Evolutionary conservation across 768 basidiomycete genomes (phyloP), one percentile per base, ranked within the genome.

Genomic region (Boletus barrowsii): DNA sequence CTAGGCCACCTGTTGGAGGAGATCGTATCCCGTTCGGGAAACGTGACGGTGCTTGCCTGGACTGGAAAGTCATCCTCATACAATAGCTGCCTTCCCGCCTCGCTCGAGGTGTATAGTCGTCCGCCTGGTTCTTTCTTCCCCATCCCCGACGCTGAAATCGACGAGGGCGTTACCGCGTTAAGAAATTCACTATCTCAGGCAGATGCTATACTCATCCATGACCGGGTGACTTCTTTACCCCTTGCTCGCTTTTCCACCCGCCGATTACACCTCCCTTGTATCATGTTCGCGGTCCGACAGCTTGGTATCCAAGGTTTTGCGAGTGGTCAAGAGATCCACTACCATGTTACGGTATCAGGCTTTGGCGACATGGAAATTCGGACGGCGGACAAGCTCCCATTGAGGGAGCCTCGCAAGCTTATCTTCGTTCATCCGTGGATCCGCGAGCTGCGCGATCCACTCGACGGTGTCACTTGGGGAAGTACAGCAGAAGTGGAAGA

Each of bases 41-140:
- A 45, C 3, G 37, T 52, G 17, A 45, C 47, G 1, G 56, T 54
- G 17, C 33, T 57, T 24, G 52, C 44, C 11, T 57, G 52, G 52
- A 24, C 37, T 6, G 56, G 56, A 13, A 49, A 41, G 15, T 30
- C 56, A 13, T 57, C 47, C 10, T 6, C 13, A 29, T 57, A 57
- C 32, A 54, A 54, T n/a, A 57, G 51, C 17, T 57, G 56, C 26
- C 56, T 57, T 22, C 56, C 56, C 2, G 37, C 22, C 14, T 40
- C 47, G 24, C 42, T 57, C 47, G 39, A 10, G 7, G 47, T 41
- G 2, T 57, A 57, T 13, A 40, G 24, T 5, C 29, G 29, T 17
- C n/a, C n/a, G 3, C 42, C 51, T 2, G 9, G 10, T 47, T 13
- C 22, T 10, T 5, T 4, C 3, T 7, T 30, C 5, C 14, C 17